Base-by-base conservation (phyloP, 169 alveolate species). In the Eimeria necatrix region DNA sequence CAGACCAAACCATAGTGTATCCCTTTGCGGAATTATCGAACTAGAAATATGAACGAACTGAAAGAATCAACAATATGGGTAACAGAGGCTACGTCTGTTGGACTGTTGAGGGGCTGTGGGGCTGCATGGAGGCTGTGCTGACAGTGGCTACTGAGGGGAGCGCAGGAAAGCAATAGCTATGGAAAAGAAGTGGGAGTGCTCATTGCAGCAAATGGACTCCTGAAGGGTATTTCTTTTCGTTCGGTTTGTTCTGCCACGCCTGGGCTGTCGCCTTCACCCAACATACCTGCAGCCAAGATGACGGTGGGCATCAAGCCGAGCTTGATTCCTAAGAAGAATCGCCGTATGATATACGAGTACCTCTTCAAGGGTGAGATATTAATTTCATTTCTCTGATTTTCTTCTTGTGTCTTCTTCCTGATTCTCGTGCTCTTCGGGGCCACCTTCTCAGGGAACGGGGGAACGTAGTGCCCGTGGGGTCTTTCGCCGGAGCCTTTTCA, bases 361-460 rank as follows among this genome's bases (percentile, higher is more conserved):
- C 96, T 94, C 93, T 94, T 94, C 94, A 94, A 87, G 83, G 95
- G 95, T 91, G 80, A 51, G 89, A 10, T 14, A n/a, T 73, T 32
- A 24, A 14, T 18, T 14, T 24, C 32, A 5, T 12, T 4, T 0
- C 56, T 32, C 24, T 49, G 56, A 4, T 10, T 60, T 24, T 24
- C 6, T 22, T 22, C 4, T 68, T 68, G 22, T 68, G 41, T 24
- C 32, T 9, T 12, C 10, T 0, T 32, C 41, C 24, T 51, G 32
- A 4, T 10, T 60, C 20, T 24, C 6, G 16, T 22, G 4, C 48
- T 8, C 49, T 80, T 14, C 4, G 0, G 51, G 12, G 12, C 18
- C 59, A 3, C 32, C 60, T 10, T 14, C 14, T 71, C 14, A 71
- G 18, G 64, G 53, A 22, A 32, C 53, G 18, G 3, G 53, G 6